Base-by-base conservation (phyloP, 2,329 filamentous ascomycete species). In the Botrytis fabae region DNA sequence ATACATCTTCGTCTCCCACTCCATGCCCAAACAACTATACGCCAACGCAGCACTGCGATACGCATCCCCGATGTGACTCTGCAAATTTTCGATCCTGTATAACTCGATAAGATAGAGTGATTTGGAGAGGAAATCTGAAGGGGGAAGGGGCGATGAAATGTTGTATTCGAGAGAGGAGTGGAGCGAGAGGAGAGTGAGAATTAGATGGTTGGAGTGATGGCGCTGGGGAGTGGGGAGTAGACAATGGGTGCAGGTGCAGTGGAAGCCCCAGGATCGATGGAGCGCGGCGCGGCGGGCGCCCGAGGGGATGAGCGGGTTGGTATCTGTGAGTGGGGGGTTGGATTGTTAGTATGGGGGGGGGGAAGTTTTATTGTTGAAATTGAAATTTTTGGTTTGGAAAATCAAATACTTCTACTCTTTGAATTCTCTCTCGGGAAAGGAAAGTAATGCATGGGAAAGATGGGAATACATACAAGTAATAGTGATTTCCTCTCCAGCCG, bases 181-280 rank as follows among this genome's bases (percentile, higher is more conserved):
- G 2, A 69, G 38, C 8, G 35, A 25, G 38, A 28, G 44, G 8
- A 35, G 25, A 4, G 3, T 38, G 32, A 22, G 18, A 20, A 46
- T 59, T 16, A 40, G 66, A 10, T 42, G 54, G 51, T 69, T 46
- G 38, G 66, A 46, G 10, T 18, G 25, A 1, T 10, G 51, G 4
- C 38, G 51, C 10, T 35, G 66, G 6, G 38, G 8, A 2, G 22
- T 2, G 9, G 48, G n/a, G 16, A 25, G 25, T 0, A 51, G 35
- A 76, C 83, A 84, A 8, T 79, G 76, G 0, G 75, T 70, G 70
- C 83, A 84, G n/a, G 78, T 77, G 75, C 82, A 84, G 9, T 76
- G 60, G 71, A 84, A 84, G 1, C 81, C 81, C 82, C 82, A 84
- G 64, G 79, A 78, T 10, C 76, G 75, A 9, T 77, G 73, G 20